phyloP scores from a whole-genome alignment of 2,329 filamentous ascomycete species.

The Leptographium flavum region DNA sequence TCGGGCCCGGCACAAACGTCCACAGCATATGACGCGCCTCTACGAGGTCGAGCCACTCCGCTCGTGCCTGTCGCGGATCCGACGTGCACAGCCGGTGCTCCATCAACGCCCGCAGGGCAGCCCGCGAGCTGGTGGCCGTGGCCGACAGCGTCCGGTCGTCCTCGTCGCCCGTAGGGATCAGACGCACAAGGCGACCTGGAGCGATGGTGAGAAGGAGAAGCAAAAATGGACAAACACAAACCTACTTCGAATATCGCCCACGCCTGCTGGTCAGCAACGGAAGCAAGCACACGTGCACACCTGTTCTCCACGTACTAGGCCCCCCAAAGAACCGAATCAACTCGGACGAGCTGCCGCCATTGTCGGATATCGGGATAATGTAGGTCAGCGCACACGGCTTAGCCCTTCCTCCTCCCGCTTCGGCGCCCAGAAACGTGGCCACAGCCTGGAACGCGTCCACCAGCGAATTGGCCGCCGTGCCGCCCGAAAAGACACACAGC shows the following conservation, averaged over 20 bases:
- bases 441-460: conserved; percentile 75
- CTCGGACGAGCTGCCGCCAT: conserved; percentile 87
- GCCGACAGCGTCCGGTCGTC: conserved; percentile 13
- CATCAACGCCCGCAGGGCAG: conserved; percentile 70
- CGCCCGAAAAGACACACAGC: conserved; percentile 80
- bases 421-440: conserved; percentile 16
- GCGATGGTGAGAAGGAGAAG: neutral
- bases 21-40: conserved; percentile 70
- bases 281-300: neutral
- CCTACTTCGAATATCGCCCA: conserved; percentile 63
- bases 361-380: conserved; percentile 90
- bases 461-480: conserved; percentile 85
- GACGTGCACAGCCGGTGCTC: conserved; percentile 63
- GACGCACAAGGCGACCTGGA: conserved; percentile 75
- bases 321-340: conserved; percentile 89
- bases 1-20: conserved; percentile 53
- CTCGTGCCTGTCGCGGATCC: conserved; percentile 43
- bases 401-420: neutral
- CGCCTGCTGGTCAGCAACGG: conserved; percentile 8
- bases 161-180: conserved; percentile 53
- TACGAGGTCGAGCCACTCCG: conserved; percentile 80
- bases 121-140: conserved; percentile 33
- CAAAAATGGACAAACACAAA: neutral
- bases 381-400: conserved; percentile 56
- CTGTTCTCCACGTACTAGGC: conserved; percentile 46